phyloP scores from a whole-genome alignment of 169 alveolate species.

The Cardiosporidium cionae region DNA sequence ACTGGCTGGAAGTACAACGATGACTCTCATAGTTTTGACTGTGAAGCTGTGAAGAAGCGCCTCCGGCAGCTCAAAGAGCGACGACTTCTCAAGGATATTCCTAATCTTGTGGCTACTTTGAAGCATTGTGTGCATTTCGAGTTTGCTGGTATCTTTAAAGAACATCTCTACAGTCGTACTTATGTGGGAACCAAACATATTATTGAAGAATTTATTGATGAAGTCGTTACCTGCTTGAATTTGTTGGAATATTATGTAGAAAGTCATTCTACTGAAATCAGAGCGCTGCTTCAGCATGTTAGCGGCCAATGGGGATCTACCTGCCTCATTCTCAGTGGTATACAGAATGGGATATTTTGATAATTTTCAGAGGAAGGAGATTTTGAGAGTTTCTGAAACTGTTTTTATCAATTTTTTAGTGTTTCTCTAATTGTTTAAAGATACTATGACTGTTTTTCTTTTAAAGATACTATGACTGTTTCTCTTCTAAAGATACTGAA shows the following conservation, averaged over 20 bases:
- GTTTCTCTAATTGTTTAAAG: too few relatives aligned
- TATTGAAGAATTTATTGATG: conserved; percentile 11
- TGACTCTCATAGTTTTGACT: background rate
- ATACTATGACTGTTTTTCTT: too few relatives aligned
- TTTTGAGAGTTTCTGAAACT: too few relatives aligned
- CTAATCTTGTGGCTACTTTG: background rate
- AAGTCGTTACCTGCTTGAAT: background rate
- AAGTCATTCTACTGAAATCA: background rate
- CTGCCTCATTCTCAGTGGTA: conserved; percentile 9
- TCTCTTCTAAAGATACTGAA: too few relatives aligned
- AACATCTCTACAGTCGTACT: conserved; percentile 2
- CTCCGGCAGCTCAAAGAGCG: background rate
- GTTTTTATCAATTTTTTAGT: too few relatives aligned
- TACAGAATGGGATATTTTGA: too few relatives aligned
- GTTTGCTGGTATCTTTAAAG: background rate
- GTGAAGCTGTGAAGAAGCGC: background rate
- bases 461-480: too few relatives aligned
- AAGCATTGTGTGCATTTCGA: background rate
- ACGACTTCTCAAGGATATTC: background rate
- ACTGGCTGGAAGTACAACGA: background rate
- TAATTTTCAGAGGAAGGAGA: too few relatives aligned
- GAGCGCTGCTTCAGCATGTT: background rate
- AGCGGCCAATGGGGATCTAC: conserved; percentile 5
- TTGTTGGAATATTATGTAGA: background rate
- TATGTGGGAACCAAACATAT: conserved; percentile 9